These are phyloP conservation scores for Dactylis glomerata DNA, from an alignment of 176 grass and related monocot species.

Conservation along the genomic window DNA sequence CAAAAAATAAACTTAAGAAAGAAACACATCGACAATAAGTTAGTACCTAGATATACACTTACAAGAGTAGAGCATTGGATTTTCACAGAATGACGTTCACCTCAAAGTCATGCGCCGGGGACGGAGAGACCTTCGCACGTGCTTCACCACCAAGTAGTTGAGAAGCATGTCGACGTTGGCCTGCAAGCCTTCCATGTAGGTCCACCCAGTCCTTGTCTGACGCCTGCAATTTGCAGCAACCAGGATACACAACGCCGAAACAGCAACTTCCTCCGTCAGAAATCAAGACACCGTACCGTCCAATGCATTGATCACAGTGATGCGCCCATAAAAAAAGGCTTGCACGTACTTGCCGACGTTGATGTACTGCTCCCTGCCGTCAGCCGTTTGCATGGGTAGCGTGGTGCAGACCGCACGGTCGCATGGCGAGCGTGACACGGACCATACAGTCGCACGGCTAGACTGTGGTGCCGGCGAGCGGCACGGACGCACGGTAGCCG, in stretches of 20 bases:
- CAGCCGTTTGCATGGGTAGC: constrained; percentile 48
- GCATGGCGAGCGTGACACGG: constrained; percentile 50
- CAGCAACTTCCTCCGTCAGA: neutral
- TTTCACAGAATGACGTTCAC: constrained; percentile 15
- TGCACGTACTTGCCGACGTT: constrained; percentile 66
- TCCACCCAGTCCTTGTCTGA: constrained; percentile 72
- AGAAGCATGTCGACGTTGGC: constrained; percentile 74
- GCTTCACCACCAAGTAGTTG: constrained; percentile 67
- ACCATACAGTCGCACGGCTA: constrained; percentile 59
- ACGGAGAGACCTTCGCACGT: constrained; percentile 53
- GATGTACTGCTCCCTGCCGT: constrained; percentile 85
- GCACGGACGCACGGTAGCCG: constrained; percentile 66
- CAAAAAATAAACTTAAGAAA: too few species aligned
- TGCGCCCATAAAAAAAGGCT: neutral
- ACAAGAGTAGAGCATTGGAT: too few species aligned
- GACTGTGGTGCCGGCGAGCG: constrained; percentile 21
- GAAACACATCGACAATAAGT: too few species aligned
- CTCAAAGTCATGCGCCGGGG: constrained; percentile 59
- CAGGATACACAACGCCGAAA: neutral
- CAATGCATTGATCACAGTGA: neutral
- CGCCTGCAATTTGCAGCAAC: constrained; percentile 37
- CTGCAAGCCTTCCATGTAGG: constrained; percentile 67
- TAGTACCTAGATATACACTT: too few species aligned
- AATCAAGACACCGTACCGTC: neutral
- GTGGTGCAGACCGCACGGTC: too few species aligned